phyloP scores from a whole-genome alignment of 257 asterid species.

The Handroanthus guayacan region DNA sequence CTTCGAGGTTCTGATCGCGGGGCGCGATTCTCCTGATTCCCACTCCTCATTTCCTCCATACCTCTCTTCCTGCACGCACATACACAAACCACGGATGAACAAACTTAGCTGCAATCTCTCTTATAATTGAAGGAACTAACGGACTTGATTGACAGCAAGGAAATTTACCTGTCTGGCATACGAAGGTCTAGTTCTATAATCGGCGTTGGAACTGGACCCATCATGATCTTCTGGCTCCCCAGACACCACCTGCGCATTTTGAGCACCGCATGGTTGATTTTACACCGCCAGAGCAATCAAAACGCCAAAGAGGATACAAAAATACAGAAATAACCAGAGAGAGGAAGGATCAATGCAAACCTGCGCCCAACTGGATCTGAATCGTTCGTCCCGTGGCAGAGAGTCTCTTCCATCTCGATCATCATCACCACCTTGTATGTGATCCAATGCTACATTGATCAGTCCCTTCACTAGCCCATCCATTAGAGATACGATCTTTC shows the following conservation, averaged over 20 bases:
- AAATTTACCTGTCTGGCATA: conserved; percentile 40
- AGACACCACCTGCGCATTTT: conserved; percentile 68
- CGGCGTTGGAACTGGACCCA: conserved; percentile 35
- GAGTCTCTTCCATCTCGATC: conserved; percentile 32
- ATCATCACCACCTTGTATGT: conserved; percentile 31
- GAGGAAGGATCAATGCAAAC: conserved; percentile 43
- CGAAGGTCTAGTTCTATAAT: conserved; percentile 30
- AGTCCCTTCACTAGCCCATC: conserved; percentile 77
- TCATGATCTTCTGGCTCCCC: conserved; percentile 53
- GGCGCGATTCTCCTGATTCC: conserved; percentile 49
- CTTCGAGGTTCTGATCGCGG: conserved; percentile 45
- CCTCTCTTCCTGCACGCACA: conserved; percentile 48
- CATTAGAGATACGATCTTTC: conserved; percentile 44
- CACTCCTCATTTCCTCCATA: conserved; percentile 47
- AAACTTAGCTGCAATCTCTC: background rate
- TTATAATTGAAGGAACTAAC: background rate
- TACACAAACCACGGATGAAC: conserved; percentile 11
- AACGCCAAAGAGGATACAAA: background rate
- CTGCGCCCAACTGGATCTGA: conserved; percentile 91
- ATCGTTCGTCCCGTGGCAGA: conserved; percentile 50
- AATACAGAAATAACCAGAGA: background rate
- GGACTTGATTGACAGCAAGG: background rate
- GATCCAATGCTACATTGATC: conserved; percentile 61
- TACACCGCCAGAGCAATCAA: background rate
- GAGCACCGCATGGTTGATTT: conserved; percentile 22